Conservation (phyloP, 2,329 filamentous ascomycete genomes). For the Colletotrichum euphorbiae region DNA sequence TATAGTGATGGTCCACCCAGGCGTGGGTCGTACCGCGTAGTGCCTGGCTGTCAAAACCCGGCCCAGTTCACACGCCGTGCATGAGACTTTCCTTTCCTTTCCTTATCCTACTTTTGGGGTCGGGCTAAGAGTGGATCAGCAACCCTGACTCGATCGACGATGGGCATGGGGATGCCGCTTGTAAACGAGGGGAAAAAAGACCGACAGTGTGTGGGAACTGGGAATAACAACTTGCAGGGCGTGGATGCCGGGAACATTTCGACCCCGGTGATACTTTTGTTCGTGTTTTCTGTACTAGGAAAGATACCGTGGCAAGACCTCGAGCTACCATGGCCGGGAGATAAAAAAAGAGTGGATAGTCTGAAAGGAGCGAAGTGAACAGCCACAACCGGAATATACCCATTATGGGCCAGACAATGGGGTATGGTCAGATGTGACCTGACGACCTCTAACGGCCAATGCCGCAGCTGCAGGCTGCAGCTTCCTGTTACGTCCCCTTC, state of each 20-base stretch:
- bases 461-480: conserved; percentile 3
- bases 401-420: conserved; percentile 6
- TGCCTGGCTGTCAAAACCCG: conserved; percentile 3
- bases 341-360: conserved; percentile 13
- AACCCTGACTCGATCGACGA: conserved; percentile 32
- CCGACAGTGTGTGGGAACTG: background rate
- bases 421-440: conserved; percentile 34
- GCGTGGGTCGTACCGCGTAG: background rate
- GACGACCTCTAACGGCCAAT: conserved; percentile 23
- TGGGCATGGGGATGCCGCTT: conserved; percentile 10
- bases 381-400: conserved; percentile 21
- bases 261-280: conserved; percentile 2
- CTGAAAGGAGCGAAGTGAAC: conserved; percentile 1
- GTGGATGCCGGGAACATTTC: conserved; percentile 4
- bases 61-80: conserved; percentile 11
- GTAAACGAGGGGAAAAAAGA: background rate
- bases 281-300: background rate
- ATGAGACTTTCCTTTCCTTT: conserved; percentile 10
- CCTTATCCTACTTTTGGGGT: conserved; percentile 10
- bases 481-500: conserved; percentile 11
- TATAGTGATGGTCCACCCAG: conserved; percentile 1
- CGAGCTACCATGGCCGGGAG: conserved; percentile 10
- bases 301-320: conserved; percentile 16
- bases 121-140: conserved; percentile 9
- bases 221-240: background rate